Conservation (phyloP, 495 filamentous ascomycete species). For the Filosporella fistucella region DNA sequence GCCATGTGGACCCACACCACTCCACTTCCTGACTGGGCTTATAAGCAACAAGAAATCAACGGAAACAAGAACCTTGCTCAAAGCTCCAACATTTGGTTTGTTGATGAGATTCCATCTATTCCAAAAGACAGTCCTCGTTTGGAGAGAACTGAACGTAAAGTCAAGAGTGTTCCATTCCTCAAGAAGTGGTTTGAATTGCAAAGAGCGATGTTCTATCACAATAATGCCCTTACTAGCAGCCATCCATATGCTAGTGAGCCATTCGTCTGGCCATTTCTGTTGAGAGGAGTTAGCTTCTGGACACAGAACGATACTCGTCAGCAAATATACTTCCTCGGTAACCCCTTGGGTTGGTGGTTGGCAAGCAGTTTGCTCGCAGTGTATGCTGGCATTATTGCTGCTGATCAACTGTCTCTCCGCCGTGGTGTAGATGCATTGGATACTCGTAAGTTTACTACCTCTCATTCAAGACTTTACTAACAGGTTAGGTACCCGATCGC, state of each 20-base stretch:
- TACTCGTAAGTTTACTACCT: conserved; percentile 63
- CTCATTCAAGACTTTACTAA: conserved; percentile 1
- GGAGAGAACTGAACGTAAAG: conserved; percentile 63
- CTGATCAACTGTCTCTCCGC: conserved; percentile 87
- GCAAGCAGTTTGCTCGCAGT: conserved; percentile 87
- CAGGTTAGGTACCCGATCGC: conserved; percentile 73
- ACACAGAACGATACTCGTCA: conserved; percentile 93
- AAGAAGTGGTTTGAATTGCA: conserved; percentile 96
- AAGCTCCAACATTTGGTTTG: conserved; percentile 89
- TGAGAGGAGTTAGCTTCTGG: conserved; percentile 98
- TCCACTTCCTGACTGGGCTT: conserved; percentile 92
- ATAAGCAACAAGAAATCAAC: conserved; percentile 97
- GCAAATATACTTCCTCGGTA: conserved; percentile 98
- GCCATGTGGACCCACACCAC: conserved; percentile 98
- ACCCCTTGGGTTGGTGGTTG: conserved; percentile 97
- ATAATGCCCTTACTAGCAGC: conserved; percentile 93
- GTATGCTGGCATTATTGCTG: conserved; percentile 85
- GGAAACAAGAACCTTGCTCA: conserved; percentile 95
- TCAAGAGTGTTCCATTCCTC: conserved; percentile 82
- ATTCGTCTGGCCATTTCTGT: conserved; percentile 96
- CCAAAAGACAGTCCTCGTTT: conserved; percentile 63
- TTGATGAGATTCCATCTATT: conserved; percentile 84
- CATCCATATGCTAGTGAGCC: conserved; percentile 93
- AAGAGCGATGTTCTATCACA: conserved; percentile 98
- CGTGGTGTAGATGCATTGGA: conserved; percentile 92